A percentile compares a stretch with the other conserved stretches of the same genome.
Evolutionary conservation across 2,329 filamentous ascomycete genomes (phyloP).

Genomic region (Penicillium sp.): DNA sequence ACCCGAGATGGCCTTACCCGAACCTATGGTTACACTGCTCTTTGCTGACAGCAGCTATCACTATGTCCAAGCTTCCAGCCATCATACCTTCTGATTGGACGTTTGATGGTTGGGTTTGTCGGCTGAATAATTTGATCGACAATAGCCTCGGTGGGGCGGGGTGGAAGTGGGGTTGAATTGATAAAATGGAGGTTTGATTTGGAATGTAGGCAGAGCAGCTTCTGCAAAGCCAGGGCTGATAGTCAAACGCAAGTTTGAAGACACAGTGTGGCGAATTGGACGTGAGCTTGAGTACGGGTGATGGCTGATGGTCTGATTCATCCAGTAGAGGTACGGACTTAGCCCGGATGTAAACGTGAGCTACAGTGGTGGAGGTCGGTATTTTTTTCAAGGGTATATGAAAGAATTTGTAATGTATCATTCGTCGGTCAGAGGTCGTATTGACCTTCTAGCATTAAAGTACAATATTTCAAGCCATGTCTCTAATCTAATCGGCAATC

Average conservation of each 20-base stretch:
- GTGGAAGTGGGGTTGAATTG: neutral
- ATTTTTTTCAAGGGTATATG: neutral
- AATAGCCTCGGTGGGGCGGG: neutral
- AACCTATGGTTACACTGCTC: neutral
- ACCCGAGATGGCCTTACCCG: no score
- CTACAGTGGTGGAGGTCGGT: neutral
- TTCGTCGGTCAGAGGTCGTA: neutral
- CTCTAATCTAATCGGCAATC: constrained; percentile 16
- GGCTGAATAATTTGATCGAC: neutral
- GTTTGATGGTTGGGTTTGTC: neutral
- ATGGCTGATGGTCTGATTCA: neutral
- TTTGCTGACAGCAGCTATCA: neutral
- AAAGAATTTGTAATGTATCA: neutral
- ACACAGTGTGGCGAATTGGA: neutral
- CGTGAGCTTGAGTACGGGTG: neutral
- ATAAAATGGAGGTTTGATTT: neutral
- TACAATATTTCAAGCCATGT: neutral
- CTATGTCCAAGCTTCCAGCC: neutral
- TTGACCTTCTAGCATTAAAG: neutral
- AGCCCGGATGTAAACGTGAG: neutral
- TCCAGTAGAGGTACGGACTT: neutral
- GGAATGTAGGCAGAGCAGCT: neutral
- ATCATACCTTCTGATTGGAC: neutral
- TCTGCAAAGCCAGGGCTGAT: neutral
- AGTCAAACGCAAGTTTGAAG: neutral